Conservation (phyloP, 2,329 filamentous ascomycete genomes). For the Botrytis paeoniae region DNA sequence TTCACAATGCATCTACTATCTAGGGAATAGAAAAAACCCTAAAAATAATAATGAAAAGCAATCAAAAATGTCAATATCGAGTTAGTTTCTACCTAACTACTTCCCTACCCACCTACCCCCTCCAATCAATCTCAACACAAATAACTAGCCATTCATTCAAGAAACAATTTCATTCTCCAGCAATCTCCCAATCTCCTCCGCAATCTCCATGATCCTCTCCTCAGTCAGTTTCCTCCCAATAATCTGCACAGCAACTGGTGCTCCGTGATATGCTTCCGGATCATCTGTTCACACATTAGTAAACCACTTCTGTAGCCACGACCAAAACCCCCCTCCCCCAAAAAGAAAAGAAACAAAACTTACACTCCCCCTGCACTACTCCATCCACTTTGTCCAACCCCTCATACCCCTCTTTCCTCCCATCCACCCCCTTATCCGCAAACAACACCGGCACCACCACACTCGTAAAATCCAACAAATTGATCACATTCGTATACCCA, state of each 20-base stretch:
- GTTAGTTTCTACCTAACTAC: too few species aligned
- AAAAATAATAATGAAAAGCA: too few species aligned
- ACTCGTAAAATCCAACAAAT: constrained; percentile 38
- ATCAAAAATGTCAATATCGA: too few species aligned
- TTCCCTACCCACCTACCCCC: background rate
- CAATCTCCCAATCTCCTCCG: constrained; percentile 38
- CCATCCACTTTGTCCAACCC: constrained; percentile 30
- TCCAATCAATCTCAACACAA: background rate
- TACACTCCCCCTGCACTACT: constrained; percentile 32
- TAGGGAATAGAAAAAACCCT: too few species aligned
- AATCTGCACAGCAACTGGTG: constrained; percentile 34
- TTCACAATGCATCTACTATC: too few species aligned
- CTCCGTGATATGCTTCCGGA: constrained; percentile 31
- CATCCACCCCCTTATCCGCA: constrained; percentile 42
- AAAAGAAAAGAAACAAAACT: constrained; percentile 12
- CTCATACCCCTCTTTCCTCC: constrained; percentile 22
- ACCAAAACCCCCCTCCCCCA: background rate
- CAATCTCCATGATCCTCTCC: constrained; percentile 38
- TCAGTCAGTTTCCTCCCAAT: constrained; percentile 33
- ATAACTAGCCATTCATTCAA: background rate
- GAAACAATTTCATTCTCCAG: constrained; percentile 36
- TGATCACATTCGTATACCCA: constrained; percentile 31
- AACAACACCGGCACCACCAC: constrained; percentile 45
- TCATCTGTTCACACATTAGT: constrained; percentile 31
- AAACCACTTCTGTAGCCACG: background rate